Base-by-base conservation (phyloP, 306 rosid genomes). In the Bauhinia variegata region DNA sequence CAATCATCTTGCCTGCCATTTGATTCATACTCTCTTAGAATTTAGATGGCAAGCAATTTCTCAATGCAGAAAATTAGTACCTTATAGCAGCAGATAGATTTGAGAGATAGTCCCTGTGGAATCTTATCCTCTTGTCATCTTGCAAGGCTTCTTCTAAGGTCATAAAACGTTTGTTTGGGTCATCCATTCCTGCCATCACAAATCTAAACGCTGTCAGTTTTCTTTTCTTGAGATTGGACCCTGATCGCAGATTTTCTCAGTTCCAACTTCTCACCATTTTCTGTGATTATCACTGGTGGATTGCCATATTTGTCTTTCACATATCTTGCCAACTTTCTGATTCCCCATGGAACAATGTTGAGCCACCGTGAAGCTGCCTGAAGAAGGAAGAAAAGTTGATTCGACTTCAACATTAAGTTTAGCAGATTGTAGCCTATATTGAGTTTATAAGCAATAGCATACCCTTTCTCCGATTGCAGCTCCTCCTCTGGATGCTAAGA, bases 331-430 rank as follows among this genome's bases (percentile, higher is more conserved):
- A 87, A 75, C 76, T 85, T 89, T 53, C 89, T 60, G 68, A 92
- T 85, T 8, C 98, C 98, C 98, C 98, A 92, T 44, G 98, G 96
- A 4, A 92, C 98, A 60, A 92, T 89, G 66, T 66, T 92, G 18
- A 92, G 32, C 98, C 98, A 92, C 57, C 73, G 52, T 51, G 96
- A 92, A 65, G 95, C 93, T 53, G 93, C 96, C 96, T 92, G 74
- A 77, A 74, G 74, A 70, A 58, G 65, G 16, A 53, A 56, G 14
- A 74, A 19, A 11, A 14, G 6, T 43, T 63, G 37, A 70, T 51
- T 62, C 18, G 10, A 48, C 82, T 65, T 47, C 61, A 59, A 8
- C 41, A 36, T 36, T 6, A 36, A 36, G 9, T 36, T 8, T 36
- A 37, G 38, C 38, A 23, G 23, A 51, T 49, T 60, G 53, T 37